phyloP scores from a whole-genome alignment of 2,329 filamentous ascomycete species.

The Colletotrichum zoysiae region DNA sequence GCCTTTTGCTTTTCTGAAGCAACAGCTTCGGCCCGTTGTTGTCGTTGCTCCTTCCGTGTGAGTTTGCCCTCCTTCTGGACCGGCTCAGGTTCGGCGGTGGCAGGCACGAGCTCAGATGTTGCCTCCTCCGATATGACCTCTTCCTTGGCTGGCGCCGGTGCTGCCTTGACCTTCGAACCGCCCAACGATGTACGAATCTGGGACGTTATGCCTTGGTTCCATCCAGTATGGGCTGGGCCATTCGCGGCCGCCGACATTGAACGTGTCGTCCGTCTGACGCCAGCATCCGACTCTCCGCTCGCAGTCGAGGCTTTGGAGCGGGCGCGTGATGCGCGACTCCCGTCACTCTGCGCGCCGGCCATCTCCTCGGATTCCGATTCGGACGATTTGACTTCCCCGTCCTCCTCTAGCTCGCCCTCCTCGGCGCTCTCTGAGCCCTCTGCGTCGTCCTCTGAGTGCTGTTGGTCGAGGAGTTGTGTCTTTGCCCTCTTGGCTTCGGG shows the following conservation, averaged over 20 bases:
- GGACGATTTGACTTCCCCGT: slow-evolving; percentile 16
- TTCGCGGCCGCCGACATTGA: slow-evolving; percentile 19
- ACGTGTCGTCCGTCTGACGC: slow-evolving; percentile 23
- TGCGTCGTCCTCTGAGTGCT: not conserved
- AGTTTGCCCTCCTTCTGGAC: slow-evolving; percentile 7
- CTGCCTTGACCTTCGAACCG: slow-evolving; percentile 2
- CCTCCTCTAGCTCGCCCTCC: slow-evolving; percentile 52
- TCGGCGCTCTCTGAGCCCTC: slow-evolving; percentile 44
- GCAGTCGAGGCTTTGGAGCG: not conserved
- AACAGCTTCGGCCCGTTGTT: slow-evolving; percentile 13
- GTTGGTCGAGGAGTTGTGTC: not conserved
- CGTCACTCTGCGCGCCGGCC: not conserved
- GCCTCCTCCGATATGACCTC: slow-evolving; percentile 5
- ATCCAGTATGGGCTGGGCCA: slow-evolving; percentile 22
- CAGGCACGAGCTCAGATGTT: not conserved
- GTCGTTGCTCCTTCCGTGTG: slow-evolving; percentile 21
- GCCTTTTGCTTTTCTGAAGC: slow-evolving; percentile 23
- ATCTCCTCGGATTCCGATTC: slow-evolving; percentile 15
- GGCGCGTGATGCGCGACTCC: not conserved
- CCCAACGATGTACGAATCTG: slow-evolving; percentile 39
- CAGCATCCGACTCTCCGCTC: slow-evolving; percentile 19
- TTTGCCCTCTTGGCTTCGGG: slow-evolving; percentile 44
- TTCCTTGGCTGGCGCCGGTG: slow-evolving; percentile 4
- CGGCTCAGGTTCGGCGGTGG: slow-evolving; percentile 1
- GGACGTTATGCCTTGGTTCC: slow-evolving; percentile 40